Base-by-base conservation (phyloP, 2,329 filamentous ascomycete species). In the Hymenoscyphus repandus region DNA sequence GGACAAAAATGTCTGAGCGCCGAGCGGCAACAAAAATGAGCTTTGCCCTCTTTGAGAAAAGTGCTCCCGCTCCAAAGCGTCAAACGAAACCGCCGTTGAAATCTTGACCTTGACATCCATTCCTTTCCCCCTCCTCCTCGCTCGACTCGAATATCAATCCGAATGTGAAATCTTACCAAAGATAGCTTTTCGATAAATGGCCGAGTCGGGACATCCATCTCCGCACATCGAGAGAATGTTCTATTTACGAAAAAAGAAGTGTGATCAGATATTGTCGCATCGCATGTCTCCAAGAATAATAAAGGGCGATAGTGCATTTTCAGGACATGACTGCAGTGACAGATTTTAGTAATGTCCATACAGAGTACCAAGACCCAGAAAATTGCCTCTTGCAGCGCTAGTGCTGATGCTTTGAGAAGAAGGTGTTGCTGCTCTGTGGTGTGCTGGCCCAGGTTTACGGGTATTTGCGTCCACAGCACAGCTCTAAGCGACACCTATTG, bases 71-170 rank as follows among this genome's bases (percentile, higher is more conserved):
- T 10, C 40, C 40, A 6, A 13, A 36, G 43, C 43, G 43, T 18
- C 18, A 45, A 45, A 36, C 43, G 43, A 45, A 45, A 45, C 43
- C 43, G 17, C 43, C 43, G 31, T 45, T 12, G 31, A 36, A 11
- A 36, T 18, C 20, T 12, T 6, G 17, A 40, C n/a, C n/a, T n/a
- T n/a, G n/a, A n/a, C n/a, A n/a, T n/a, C n/a, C n/a, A n/a, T n/a
- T n/a, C n/a, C n/a, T n/a, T n/a, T n/a, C n/a, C n/a, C n/a, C n/a
- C n/a, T n/a, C n/a, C 18, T 18, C 38, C 13, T 17, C 38, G n/a
- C 11, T 17, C 9, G 38, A 17, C 38, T 6, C 34, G 34, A 13
- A 37, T 10, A 13, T 37, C 15, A 40, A 17, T 5, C 5, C n/a
- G 10, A 39, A 39, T 39, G 3, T 5, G 13, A 20, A 5, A 17